Conservation (phyloP, 441 rosid genomes). For the Euphorbia schlechtendalii region DNA sequence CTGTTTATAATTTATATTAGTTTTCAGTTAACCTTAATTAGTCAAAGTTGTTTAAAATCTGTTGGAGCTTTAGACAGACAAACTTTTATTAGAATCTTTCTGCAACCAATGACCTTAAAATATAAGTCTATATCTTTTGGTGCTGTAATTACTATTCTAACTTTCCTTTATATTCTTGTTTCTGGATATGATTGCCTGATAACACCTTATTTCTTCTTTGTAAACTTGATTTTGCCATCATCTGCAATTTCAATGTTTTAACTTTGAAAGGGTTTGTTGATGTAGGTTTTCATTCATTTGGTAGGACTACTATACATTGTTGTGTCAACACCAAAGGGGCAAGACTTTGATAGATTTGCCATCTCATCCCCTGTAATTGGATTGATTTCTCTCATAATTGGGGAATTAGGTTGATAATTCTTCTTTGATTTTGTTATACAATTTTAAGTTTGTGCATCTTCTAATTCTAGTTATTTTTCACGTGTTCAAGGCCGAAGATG, state of each 20-base stretch:
- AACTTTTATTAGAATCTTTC: not conserved
- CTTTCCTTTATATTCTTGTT: not conserved
- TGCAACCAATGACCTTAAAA: not conserved
- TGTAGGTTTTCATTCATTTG: slow-evolving; percentile 47
- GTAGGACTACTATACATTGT: slow-evolving; percentile 30
- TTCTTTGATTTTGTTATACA: not conserved
- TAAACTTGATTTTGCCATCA: not conserved
- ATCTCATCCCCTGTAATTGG: slow-evolving; percentile 39
- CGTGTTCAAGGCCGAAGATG: slow-evolving; percentile 47
- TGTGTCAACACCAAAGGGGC: slow-evolving; percentile 31
- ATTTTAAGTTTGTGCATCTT: slow-evolving; percentile 2
- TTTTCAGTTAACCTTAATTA: not conserved
- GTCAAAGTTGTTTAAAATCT: not conserved
- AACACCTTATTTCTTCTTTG: not conserved
- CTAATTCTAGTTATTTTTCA: slow-evolving; percentile 8
- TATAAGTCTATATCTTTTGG: not conserved
- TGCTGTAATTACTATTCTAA: too few relatives aligned
- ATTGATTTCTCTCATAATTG: slow-evolving; percentile 40
- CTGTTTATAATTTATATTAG: too few relatives aligned
- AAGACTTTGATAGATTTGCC: slow-evolving; percentile 27
- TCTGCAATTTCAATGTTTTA: not conserved
- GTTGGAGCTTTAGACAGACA: too few relatives aligned
- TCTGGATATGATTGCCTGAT: not conserved
- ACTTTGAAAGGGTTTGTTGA: slow-evolving; percentile 9
- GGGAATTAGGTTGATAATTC: slow-evolving; percentile 57